phyloP scores from a whole-genome alignment of 805 yeast species.

The Wickerhamiella hasegawae region DNA sequence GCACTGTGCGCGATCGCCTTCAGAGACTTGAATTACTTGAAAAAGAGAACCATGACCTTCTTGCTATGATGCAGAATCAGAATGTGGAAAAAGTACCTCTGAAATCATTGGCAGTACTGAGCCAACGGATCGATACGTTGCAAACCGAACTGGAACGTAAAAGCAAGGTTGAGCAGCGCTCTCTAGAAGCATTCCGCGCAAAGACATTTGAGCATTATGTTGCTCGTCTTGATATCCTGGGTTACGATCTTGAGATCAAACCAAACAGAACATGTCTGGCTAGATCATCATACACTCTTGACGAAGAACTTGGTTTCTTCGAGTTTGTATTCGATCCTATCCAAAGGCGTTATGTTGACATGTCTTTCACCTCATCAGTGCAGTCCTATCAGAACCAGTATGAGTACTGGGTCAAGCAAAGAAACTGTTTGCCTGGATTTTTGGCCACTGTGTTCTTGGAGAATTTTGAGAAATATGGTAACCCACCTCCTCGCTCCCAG shows the following conservation, averaged over 20 bases:
- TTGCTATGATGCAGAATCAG: background rate
- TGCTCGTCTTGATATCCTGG: conserved; percentile 1
- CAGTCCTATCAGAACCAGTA: conserved; percentile 2
- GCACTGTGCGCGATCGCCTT: background rate
- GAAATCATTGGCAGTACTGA: conserved; percentile 1
- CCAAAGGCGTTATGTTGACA: background rate
- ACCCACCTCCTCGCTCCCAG: background rate
- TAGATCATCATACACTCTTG: background rate
- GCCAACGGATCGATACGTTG: background rate
- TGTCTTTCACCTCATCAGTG: conserved; percentile 1
- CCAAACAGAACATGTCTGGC: conserved; percentile 2
- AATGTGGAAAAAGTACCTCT: conserved; percentile 1
- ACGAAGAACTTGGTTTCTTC: conserved; percentile 1
- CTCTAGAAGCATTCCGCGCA: conserved; percentile 1
- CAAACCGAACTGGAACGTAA: background rate
- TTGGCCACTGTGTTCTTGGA: conserved; percentile 3
- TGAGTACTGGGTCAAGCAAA: conserved; percentile 2
- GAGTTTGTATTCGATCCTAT: conserved; percentile 3
- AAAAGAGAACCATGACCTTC: conserved; percentile 1
- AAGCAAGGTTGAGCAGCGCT: background rate
- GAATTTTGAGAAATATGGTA: background rate
- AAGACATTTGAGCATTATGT: background rate
- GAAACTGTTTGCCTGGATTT: conserved; percentile 1
- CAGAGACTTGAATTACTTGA: conserved; percentile 2
- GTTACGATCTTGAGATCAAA: conserved; percentile 2